Evolutionary conservation across 2,329 filamentous ascomycete genomes (phyloP), one percentile per base, ranked within the genome.

Genomic region (Penicillium decumbens): DNA sequence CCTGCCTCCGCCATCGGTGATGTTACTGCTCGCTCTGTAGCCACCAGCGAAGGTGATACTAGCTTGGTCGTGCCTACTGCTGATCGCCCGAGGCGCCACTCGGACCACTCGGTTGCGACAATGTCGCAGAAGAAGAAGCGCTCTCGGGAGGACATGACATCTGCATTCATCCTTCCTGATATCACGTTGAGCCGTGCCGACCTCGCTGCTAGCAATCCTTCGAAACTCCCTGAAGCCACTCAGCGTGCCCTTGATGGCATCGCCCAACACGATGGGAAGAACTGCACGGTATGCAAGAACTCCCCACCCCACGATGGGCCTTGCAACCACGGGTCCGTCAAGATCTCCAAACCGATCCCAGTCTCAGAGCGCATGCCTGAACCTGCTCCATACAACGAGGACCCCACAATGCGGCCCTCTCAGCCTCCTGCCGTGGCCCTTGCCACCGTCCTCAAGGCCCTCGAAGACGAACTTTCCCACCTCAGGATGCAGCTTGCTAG

Each of bases 401-500:
- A 82, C 44, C 78, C 78, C 0, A 85, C 82, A 0, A 65, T 84
- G 41, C 80, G 82, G 0, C 82, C 75, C 5, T 78, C 84, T 1
- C 84, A 88, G 62, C 74, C 82, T 1, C 89, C 89, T 0, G 82
- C 80, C 4, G 72, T 84, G 38, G 89, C 89, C 8, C 80, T 95
- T 23, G 86, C 87, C 6, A 81, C 84, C n/a, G 87, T 95, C 20
- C 84, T 95, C 66, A 93, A 95, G 70, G 80, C 83, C 6, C 75
- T 95, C 3, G 78, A 88, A 58, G 89, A 95, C 65, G 90, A 95
- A 67, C 79, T 91, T 39, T 78, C 79, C 10, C 88, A 95, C 65
- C 72, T 95, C 45, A 86, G 88, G 68, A 77, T 86, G 57, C 79
- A 85, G 60, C 78, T 90, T n/a, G 74, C 79, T 0, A 69, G 77